These are phyloP conservation scores for Cucumis melo DNA, from an alignment of 306 rosid species.

Conservation along the genomic window DNA sequence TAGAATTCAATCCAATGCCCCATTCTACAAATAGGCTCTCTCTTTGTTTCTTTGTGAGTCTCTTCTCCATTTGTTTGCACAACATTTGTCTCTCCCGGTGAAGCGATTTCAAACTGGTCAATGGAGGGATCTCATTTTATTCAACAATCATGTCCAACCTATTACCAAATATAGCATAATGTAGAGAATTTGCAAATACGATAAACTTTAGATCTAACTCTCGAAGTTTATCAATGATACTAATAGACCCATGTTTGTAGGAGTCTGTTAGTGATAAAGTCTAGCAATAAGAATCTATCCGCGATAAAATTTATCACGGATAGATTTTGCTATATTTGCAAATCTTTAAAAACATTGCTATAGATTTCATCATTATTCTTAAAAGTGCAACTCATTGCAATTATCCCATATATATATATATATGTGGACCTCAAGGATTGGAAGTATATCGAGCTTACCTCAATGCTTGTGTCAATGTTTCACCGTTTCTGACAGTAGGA, in stretches of 20 bases:
- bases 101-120: conserved; percentile 39
- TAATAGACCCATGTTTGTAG: no score
- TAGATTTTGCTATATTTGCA: no score
- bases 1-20: conserved; percentile 52
- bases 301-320: no score
- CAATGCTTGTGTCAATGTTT: conserved; percentile 31
- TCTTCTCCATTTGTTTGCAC: conserved; percentile 59
- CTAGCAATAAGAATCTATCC: no score
- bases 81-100: conserved; percentile 72
- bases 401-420: background rate
- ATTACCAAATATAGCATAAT: no score
- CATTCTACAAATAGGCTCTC: conserved; percentile 52
- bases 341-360: no score
- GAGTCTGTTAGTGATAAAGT: background rate
- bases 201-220: no score
- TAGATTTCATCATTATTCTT: no score
- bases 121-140: background rate
- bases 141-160: no score
- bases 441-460: conserved; percentile 28
- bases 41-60: conserved; percentile 45
- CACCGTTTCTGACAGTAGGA: conserved; percentile 47
- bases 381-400: no score
- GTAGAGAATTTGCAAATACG: no score
- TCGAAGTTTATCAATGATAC: no score
- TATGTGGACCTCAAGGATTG: background rate